These are phyloP conservation scores for Metarhizium guizhouense DNA, from an alignment of 2,329 filamentous ascomycete species.

Conservation along the genomic window DNA sequence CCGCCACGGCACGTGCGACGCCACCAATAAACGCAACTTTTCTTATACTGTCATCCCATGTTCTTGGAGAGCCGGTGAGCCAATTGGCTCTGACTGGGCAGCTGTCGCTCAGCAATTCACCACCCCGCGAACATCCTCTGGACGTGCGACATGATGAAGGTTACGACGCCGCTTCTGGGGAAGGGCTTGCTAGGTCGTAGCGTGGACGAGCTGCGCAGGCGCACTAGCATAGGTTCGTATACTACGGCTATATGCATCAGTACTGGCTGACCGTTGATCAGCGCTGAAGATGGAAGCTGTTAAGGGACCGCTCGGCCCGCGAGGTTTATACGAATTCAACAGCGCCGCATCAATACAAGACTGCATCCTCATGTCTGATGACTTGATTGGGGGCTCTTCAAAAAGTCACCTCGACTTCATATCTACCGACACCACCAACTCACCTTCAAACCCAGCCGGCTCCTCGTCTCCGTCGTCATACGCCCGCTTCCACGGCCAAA, in stretches of 20 bases:
- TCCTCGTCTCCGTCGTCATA: conserved; percentile 34
- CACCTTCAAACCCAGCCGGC: neutral
- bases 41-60: conserved; percentile 10
- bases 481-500: conserved; percentile 75
- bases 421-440: neutral
- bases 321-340: conserved; percentile 57
- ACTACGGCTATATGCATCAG: neutral
- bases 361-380: conserved; percentile 77
- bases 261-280: conserved; percentile 20
- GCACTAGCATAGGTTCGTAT: conserved; percentile 43
- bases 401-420: conserved; percentile 62
- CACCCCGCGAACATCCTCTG: neutral
- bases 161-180: conserved; percentile 31
- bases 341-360: conserved; percentile 33
- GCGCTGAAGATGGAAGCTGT: conserved; percentile 62
- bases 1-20: neutral
- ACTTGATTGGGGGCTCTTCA: conserved; percentile 80
- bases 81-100: conserved; percentile 15
- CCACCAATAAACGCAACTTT: neutral
- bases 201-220: conserved; percentile 49
- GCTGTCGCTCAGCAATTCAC: neutral
- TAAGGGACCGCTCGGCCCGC: conserved; percentile 54
- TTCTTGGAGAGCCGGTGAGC: conserved; percentile 16
- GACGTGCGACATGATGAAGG: conserved; percentile 33
- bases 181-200: conserved; percentile 51